Evolutionary conservation across 1,284 basidiomycete species (phyloP).

Genomic region (Polyporus tsugae): DNA sequence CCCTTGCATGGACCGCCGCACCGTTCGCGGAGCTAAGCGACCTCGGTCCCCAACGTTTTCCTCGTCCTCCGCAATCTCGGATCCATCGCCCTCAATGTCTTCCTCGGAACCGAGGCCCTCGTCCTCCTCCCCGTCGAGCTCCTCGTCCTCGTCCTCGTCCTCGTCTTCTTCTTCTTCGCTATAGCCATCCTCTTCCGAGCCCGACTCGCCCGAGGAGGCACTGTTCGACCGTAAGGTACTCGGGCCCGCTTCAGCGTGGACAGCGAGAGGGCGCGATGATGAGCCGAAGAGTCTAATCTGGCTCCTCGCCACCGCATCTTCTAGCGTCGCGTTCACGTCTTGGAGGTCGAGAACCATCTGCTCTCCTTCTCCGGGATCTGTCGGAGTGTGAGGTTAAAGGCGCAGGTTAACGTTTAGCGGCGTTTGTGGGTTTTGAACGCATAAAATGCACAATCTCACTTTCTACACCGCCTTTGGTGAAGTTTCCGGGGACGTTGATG

Average conservation of each 20-base stretch:
- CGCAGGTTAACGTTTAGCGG: neutral
- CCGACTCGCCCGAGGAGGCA: slow-evolving; percentile 40
- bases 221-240: slow-evolving; percentile 28
- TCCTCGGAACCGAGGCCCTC: slow-evolving; percentile 39
- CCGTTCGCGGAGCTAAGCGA: slow-evolving; percentile 55
- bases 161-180: slow-evolving; percentile 27
- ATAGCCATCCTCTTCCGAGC: slow-evolving; percentile 44
- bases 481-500: slow-evolving; percentile 96
- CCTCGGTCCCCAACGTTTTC: slow-evolving; percentile 48
- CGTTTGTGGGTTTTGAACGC: slow-evolving; percentile 9
- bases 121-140: slow-evolving; percentile 29
- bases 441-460: slow-evolving; percentile 47
- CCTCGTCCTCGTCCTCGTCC: slow-evolving; percentile 49
- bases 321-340: slow-evolving; percentile 85
- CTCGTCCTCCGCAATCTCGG: slow-evolving; percentile 31
- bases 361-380: slow-evolving; percentile 85
- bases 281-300: slow-evolving; percentile 89
- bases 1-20: slow-evolving; percentile 49
- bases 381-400: neutral
- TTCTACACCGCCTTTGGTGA: slow-evolving; percentile 75
- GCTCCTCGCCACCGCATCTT: slow-evolving; percentile 82
- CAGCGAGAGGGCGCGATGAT: slow-evolving; percentile 57
- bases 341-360: slow-evolving; percentile 98
- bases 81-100: slow-evolving; percentile 40
- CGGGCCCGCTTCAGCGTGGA: slow-evolving; percentile 50